Percentiles rank a stretch among this genome's conserved stretches.
phyloP scores from a whole-genome alignment of 495 filamentous ascomycete species.

The Cladorrhinum samala region DNA sequence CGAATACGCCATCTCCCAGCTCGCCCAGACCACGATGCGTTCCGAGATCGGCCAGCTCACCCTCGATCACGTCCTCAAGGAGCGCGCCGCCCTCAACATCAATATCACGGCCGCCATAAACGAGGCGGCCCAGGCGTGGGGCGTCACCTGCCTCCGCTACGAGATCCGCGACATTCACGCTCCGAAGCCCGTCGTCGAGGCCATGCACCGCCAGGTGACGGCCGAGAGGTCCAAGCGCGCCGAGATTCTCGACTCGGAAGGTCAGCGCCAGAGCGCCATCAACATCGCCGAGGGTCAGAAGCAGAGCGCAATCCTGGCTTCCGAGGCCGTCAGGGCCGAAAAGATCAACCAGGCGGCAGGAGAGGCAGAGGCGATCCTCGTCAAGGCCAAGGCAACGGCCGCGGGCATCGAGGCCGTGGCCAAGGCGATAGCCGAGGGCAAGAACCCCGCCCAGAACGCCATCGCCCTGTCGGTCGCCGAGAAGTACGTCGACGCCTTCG shows the following conservation, averaged over 20 bases:
- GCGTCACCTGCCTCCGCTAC: constrained; percentile 90
- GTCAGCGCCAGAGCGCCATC: constrained; percentile 92
- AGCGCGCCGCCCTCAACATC: constrained; percentile 88
- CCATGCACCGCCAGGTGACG: constrained; percentile 97
- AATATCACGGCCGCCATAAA: constrained; percentile 99
- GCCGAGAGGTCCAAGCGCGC: constrained; percentile 94
- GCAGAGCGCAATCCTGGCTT: constrained; percentile 90
- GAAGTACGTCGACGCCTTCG: constrained; percentile 97
- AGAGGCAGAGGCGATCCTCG: constrained; percentile 86
- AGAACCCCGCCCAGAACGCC: constrained; percentile 70
- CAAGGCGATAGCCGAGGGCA: constrained; percentile 58
- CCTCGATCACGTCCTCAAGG: constrained; percentile 94
- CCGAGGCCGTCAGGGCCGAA: constrained; percentile 83
- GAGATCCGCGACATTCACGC: constrained; percentile 98
- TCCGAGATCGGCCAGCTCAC: constrained; percentile 94
- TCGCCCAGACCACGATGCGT: constrained; percentile 98
- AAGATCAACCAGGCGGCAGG: constrained; percentile 86
- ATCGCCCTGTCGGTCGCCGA: constrained; percentile 85
- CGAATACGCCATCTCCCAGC: constrained; percentile 96
- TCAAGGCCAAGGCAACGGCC: constrained; percentile 83
- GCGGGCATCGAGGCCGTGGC: constrained; percentile 82
- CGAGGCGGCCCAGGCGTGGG: constrained; percentile 94
- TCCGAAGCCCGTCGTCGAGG: constrained; percentile 82
- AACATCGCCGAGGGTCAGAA: constrained; percentile 97
- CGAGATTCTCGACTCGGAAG: constrained; percentile 93